These are phyloP conservation scores for Pisolithus marmoratus DNA, from an alignment of 768 basidiomycete genomes.

Conservation along the genomic window DNA sequence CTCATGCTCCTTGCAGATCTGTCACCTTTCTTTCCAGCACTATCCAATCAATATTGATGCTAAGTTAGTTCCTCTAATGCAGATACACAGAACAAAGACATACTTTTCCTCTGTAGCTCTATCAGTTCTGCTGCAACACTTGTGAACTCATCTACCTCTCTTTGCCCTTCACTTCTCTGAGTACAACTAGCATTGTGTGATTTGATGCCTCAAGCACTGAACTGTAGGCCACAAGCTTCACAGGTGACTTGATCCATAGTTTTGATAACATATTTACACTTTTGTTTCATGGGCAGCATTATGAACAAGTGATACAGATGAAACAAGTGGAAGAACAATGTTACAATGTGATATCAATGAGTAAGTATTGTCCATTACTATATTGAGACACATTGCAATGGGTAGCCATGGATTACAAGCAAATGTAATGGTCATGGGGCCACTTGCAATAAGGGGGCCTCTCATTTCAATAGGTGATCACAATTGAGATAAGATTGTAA, in stretches of 20 bases:
- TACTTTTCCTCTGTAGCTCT: neutral
- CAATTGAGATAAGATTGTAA: neutral
- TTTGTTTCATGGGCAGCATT: neutral
- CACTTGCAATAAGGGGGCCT: neutral
- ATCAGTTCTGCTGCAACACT: neutral
- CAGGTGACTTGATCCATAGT: slow-evolving; percentile 9
- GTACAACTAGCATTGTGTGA: slow-evolving; percentile 1
- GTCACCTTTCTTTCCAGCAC: neutral
- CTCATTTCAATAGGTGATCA: neutral
- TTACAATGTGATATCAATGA: too few species aligned
- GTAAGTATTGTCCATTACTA: too few species aligned
- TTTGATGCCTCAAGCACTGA: neutral
- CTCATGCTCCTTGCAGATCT: neutral
- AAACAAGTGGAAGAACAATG: neutral
- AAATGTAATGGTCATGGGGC: neutral
- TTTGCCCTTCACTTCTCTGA: neutral
- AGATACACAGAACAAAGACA: neutral
- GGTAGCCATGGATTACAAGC: neutral
- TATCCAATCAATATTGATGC: neutral
- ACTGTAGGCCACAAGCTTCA: neutral
- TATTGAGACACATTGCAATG: neutral
- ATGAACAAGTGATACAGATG: too few species aligned
- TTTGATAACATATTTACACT: neutral
- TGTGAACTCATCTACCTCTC: neutral
- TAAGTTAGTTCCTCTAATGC: neutral